These are phyloP conservation scores for Phialophora verrucosa DNA, from an alignment of 2,329 filamentous ascomycete species.

Conservation along the genomic window DNA sequence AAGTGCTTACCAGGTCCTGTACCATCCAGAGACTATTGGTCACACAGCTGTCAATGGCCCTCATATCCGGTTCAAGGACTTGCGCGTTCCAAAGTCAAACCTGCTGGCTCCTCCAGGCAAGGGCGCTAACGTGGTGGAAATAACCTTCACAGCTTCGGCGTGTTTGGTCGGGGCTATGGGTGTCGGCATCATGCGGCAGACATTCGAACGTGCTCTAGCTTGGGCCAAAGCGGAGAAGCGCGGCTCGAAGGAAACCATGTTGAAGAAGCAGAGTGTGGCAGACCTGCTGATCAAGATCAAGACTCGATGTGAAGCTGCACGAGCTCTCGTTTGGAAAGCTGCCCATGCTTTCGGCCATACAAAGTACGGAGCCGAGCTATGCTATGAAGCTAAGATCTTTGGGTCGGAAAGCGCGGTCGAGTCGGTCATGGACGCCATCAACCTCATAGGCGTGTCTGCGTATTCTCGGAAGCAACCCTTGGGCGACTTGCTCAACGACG, in stretches of 20 bases:
- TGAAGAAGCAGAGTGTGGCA: conserved; percentile 58
- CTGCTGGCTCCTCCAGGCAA: conserved; percentile 54
- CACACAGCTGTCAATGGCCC: conserved; percentile 58
- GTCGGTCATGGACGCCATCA: conserved; percentile 57
- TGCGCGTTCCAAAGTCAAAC: conserved; percentile 56
- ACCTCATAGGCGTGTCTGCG: conserved; percentile 58
- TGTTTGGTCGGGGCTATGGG: conserved; percentile 62
- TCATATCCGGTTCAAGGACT: conserved; percentile 55
- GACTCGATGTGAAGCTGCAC: conserved; percentile 57
- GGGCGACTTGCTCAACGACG: conserved; percentile 52
- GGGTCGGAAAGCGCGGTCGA: conserved; percentile 58
- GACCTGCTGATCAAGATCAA: conserved; percentile 61
- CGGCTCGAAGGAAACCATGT: conserved; percentile 53
- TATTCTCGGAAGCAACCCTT: conserved; percentile 54
- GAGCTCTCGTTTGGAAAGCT: conserved; percentile 61
- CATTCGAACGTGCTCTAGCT: conserved; percentile 58
- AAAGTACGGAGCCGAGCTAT: conserved; percentile 53
- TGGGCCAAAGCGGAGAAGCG: conserved; percentile 58
- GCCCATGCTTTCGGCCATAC: conserved; percentile 53
- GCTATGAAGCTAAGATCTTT: conserved; percentile 59
- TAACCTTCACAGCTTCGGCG: conserved; percentile 54
- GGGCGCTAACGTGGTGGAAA: conserved; percentile 52
- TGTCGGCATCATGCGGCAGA: conserved; percentile 59
- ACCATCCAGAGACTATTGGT: conserved; percentile 54
- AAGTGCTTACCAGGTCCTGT: conserved; percentile 54